Conservation (phyloP, 345 rosid species). For the Rhizophora apiculata region DNA sequence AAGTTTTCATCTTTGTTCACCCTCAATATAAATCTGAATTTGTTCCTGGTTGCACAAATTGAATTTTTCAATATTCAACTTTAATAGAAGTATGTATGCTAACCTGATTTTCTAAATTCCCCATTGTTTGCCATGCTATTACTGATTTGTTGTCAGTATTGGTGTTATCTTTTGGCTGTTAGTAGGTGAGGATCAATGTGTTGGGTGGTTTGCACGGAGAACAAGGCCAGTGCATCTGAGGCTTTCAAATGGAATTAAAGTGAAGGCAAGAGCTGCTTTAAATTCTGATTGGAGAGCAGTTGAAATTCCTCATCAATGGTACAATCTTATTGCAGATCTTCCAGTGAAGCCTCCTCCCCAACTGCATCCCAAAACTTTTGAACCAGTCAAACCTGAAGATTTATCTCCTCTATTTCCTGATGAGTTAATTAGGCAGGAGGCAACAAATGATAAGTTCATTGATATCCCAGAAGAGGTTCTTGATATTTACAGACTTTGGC, state of each 20-base stretch:
- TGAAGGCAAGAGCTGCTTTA: conserved; percentile 41
- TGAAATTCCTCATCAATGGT: conserved; percentile 65
- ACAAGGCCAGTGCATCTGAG: conserved; percentile 18
- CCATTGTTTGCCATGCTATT: background rate
- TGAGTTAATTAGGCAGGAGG: conserved; percentile 84
- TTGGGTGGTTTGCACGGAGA: conserved; percentile 23
- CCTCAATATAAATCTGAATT: too few species aligned
- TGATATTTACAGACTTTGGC: conserved; percentile 83
- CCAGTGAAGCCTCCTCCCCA: conserved; percentile 80
- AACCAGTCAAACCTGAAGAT: conserved; percentile 72
- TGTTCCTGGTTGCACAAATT: too few species aligned
- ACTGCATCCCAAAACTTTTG: conserved; percentile 67
- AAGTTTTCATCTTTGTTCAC: too few species aligned
- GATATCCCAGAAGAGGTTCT: conserved; percentile 87
- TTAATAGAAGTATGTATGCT: too few species aligned
- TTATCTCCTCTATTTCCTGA: conserved; percentile 73
- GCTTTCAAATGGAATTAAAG: conserved; percentile 39
- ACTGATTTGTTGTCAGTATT: background rate
- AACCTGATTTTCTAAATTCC: background rate
- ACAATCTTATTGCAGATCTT: conserved; percentile 79
- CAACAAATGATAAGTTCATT: conserved; percentile 57
- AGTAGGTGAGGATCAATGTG: conserved; percentile 30
- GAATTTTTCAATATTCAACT: too few species aligned
- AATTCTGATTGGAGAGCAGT: conserved; percentile 23
- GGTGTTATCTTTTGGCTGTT: background rate